Evolutionary conservation across 306 rosid species (phyloP).

Genomic region (Malus sylvestris): DNA sequence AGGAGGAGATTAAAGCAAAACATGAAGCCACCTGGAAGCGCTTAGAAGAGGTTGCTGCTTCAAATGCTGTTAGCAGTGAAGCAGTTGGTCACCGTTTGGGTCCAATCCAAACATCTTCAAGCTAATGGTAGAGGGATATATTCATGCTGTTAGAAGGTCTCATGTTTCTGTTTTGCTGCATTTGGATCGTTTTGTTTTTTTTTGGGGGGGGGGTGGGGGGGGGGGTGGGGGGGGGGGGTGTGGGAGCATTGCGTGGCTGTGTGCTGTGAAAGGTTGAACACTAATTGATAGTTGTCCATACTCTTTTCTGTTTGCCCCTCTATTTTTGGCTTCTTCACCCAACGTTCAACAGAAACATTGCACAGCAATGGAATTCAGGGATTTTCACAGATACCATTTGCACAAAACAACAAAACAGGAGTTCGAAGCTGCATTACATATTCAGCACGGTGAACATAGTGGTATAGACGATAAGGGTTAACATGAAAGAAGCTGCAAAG

Average conservation of each 20-base stretch:
- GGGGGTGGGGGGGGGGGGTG: background rate
- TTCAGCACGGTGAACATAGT: slow-evolving; percentile 8
- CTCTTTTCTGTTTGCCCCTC: slow-evolving; percentile 9
- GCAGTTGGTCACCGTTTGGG: slow-evolving; percentile 18
- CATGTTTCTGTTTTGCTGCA: slow-evolving; percentile 3
- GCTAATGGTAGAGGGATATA: slow-evolving; percentile 4
- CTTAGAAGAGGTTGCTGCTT: slow-evolving; percentile 53
- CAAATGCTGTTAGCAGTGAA: slow-evolving; percentile 34
- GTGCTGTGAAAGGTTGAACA: slow-evolving; percentile 19
- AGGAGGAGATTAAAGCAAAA: slow-evolving; percentile 34
- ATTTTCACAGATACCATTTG: slow-evolving; percentile 8
- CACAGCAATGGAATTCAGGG: slow-evolving; percentile 13
- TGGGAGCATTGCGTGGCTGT: slow-evolving; percentile 8
- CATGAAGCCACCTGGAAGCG: slow-evolving; percentile 47
- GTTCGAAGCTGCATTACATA: slow-evolving; percentile 12
- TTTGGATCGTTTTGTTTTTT: background rate
- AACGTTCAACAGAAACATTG: background rate
- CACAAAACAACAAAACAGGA: slow-evolving; percentile 6
- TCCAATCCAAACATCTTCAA: slow-evolving; percentile 13
- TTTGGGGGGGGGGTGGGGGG: background rate
- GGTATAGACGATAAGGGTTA: slow-evolving; percentile 20
- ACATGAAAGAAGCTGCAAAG: slow-evolving; percentile 15
- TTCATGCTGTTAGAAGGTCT: slow-evolving; percentile 9
- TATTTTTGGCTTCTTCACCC: background rate
- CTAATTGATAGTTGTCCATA: background rate